Evolutionary conservation across 441 rosid genomes (phyloP).

Genomic region (Pelargonium fulgidum): DNA sequence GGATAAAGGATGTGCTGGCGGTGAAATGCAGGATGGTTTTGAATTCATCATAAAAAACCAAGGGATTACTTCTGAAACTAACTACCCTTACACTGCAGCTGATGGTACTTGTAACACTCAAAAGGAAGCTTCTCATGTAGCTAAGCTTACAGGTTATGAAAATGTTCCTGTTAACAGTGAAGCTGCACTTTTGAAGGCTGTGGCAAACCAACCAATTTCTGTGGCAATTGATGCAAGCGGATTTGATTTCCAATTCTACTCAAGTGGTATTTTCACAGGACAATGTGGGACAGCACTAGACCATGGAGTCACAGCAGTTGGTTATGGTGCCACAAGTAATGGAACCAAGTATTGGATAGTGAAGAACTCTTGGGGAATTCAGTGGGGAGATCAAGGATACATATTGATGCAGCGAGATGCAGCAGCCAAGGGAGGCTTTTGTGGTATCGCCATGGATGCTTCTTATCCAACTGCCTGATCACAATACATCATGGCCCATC

Average conservation of each 20-base stretch:
- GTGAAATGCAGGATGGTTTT: constrained; percentile 22
- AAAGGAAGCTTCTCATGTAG: constrained; percentile 77
- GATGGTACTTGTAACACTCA: constrained; percentile 25
- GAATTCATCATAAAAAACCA: constrained; percentile 20
- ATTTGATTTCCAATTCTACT: constrained; percentile 62
- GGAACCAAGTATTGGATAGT: constrained; percentile 29
- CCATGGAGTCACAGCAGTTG: constrained; percentile 21
- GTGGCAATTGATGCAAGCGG: constrained; percentile 87
- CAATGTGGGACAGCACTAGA: constrained; percentile 19
- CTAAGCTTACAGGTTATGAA: constrained; percentile 53
- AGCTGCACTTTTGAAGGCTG: constrained; percentile 56
- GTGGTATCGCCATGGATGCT: constrained; percentile 27
- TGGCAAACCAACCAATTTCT: constrained; percentile 65
- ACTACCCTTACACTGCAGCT: constrained; percentile 25
- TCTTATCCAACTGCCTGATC: constrained; percentile 16
- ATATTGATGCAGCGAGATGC: constrained; percentile 25
- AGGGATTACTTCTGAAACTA: constrained; percentile 20
- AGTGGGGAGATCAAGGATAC: constrained; percentile 26
- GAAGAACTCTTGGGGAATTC: constrained; percentile 29
- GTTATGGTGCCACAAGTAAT: constrained; percentile 18
- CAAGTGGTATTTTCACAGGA: constrained; percentile 20
- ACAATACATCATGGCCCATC: no score
- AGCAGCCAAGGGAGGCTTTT: constrained; percentile 21
- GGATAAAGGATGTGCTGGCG: constrained; percentile 24
- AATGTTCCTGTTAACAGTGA: constrained; percentile 61